Evolutionary conservation across 2,329 filamentous ascomycete species (phyloP).

Genomic region (Fusarium brevicatenulatum): DNA sequence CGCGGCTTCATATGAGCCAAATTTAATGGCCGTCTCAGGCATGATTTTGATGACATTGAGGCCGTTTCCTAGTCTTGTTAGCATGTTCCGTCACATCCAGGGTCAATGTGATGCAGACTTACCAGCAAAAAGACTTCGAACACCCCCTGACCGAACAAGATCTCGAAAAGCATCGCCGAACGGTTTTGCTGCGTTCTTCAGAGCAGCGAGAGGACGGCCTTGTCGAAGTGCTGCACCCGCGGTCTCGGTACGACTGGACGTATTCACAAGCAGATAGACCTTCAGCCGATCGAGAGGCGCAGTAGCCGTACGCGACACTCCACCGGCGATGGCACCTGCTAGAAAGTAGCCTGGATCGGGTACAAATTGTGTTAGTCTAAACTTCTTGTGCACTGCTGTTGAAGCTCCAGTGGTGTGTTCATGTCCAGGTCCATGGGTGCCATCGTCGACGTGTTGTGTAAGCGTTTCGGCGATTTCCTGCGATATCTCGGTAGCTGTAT

Average conservation of each 20-base stretch:
- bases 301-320: slow-evolving; percentile 93
- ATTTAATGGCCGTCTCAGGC: slow-evolving; percentile 98
- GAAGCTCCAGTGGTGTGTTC: slow-evolving; percentile 47
- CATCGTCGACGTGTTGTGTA: slow-evolving; percentile 47
- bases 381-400: slow-evolving; percentile 54
- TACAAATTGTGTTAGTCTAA: slow-evolving; percentile 73
- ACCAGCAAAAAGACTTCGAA: slow-evolving; percentile 94
- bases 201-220: slow-evolving; percentile 72
- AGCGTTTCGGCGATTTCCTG: slow-evolving; percentile 37
- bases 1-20: slow-evolving; percentile 95
- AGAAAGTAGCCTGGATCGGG: slow-evolving; percentile 97
- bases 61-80: slow-evolving; percentile 78
- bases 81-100: background rate
- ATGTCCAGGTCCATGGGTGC: slow-evolving; percentile 47
- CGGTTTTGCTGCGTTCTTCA: slow-evolving; percentile 73
- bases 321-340: slow-evolving; percentile 93
- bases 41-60: slow-evolving; percentile 98
- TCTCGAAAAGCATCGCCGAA: slow-evolving; percentile 79
- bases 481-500: slow-evolving; percentile 40
- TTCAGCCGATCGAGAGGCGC: slow-evolving; percentile 96
- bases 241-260: slow-evolving; percentile 60
- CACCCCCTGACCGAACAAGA: slow-evolving; percentile 85
- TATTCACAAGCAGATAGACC: slow-evolving; percentile 96
- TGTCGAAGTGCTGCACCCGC: slow-evolving; percentile 74
- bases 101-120: slow-evolving; percentile 47